A percentile compares a stretch with the other conserved stretches of the same genome.
These are phyloP conservation scores for Ocimum tenuiflorum DNA, from an alignment of 257 asterid genomes.

Conservation along the genomic window DNA sequence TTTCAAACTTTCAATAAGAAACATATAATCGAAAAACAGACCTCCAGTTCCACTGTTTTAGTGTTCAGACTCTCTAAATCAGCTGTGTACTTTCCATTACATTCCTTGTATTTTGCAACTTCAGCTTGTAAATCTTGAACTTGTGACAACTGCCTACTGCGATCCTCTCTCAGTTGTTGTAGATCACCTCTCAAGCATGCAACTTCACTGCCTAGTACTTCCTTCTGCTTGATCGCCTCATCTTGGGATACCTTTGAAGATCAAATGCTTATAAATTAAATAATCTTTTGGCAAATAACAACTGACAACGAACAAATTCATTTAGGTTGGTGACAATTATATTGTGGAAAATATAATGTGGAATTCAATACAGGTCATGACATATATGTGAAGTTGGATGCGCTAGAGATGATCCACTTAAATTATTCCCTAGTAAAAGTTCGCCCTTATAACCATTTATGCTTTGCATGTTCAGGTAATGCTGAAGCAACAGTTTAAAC, in stretches of 20 bases:
- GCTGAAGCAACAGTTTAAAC: not conserved
- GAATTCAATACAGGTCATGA: not conserved
- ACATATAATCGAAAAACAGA: constrained; percentile 12
- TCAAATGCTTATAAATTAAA: constrained; percentile 1
- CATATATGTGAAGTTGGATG: not conserved
- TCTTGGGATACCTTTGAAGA: constrained; percentile 55
- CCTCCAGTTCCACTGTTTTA: constrained; percentile 67
- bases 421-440: not conserved
- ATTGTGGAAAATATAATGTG: not conserved
- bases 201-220: constrained; percentile 60
- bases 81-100: constrained; percentile 46
- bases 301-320: not conserved
- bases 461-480: not conserved
- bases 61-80: constrained; percentile 42
- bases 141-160: constrained; percentile 50
- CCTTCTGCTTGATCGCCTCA: constrained; percentile 66
- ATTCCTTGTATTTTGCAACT: constrained; percentile 52
- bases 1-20: not conserved
- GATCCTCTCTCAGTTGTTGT: constrained; percentile 80
- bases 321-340: not conserved
- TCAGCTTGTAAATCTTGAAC: constrained; percentile 55
- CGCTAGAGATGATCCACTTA: not conserved
- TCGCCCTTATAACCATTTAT: not conserved
- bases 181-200: constrained; percentile 60
- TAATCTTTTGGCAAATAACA: not conserved